Evolutionary conservation across 345 rosid species (phyloP).

Genomic region (Populus ilicifolia): DNA sequence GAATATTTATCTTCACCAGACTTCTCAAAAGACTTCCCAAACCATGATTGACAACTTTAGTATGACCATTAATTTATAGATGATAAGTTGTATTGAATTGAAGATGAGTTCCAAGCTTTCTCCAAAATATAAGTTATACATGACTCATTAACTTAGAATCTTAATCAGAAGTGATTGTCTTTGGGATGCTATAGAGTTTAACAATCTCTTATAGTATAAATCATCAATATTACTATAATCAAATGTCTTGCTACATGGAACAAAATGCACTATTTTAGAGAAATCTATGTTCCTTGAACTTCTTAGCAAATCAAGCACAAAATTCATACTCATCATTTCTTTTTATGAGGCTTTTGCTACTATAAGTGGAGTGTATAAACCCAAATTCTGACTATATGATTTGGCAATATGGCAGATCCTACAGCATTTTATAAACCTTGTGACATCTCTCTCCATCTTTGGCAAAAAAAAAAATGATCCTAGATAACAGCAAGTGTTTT

Average conservation of each 20-base stretch:
- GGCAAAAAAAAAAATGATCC: no score
- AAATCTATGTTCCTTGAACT: not conserved
- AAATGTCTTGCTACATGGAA: not conserved
- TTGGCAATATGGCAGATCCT: not conserved
- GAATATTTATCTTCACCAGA: not conserved
- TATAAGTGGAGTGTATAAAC: not conserved
- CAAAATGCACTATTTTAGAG: slow-evolving; percentile 2
- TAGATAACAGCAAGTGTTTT: no score
- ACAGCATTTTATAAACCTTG: not conserved
- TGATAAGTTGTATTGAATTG: not conserved
- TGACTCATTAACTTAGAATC: not conserved
- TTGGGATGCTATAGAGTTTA: not conserved
- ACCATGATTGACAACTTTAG: not conserved
- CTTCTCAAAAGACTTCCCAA: not conserved
- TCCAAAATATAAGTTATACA: not conserved
- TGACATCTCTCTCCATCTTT: no score
- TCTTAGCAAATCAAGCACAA: not conserved
- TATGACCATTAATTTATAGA: not conserved
- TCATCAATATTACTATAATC: not conserved
- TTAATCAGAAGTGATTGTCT: not conserved
- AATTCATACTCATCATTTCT: not conserved
- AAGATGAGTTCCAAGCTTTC: not conserved
- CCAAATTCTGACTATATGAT: not conserved
- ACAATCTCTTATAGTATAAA: slow-evolving; percentile 4
- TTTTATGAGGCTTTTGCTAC: not conserved